phyloP scores from a whole-genome alignment of 2,329 filamentous ascomycete species.

The Helicocarpus griseus region DNA sequence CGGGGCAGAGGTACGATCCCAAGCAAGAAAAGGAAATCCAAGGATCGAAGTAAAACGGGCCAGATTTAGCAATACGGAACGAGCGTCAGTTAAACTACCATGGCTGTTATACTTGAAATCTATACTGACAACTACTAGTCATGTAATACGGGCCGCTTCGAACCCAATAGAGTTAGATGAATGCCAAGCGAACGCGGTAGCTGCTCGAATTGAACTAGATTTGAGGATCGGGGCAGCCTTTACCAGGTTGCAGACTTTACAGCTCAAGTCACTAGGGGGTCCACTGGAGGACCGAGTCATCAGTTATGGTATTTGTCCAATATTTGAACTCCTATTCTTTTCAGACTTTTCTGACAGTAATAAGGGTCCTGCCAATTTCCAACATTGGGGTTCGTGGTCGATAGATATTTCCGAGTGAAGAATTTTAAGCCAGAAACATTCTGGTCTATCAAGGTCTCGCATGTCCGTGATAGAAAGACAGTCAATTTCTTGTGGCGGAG shows the following conservation, averaged over 20 bases:
- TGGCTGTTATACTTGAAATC: slow-evolving; percentile 6
- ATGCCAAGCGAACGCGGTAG: slow-evolving; percentile 75
- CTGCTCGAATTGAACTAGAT: slow-evolving; percentile 84
- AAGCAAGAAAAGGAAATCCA: slow-evolving; percentile 64
- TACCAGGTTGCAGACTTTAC: slow-evolving; percentile 75
- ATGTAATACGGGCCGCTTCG: slow-evolving; percentile 75
- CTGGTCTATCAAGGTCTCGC: slow-evolving; percentile 81
- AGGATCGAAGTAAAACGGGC: slow-evolving; percentile 73
- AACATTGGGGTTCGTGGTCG: slow-evolving; percentile 91
- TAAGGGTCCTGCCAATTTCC: slow-evolving; percentile 89
- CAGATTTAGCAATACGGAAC: slow-evolving; percentile 90
- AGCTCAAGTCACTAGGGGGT: slow-evolving; percentile 61
- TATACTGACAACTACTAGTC: slow-evolving; percentile 41
- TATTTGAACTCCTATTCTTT: not conserved
- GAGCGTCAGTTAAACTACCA: slow-evolving; percentile 50
- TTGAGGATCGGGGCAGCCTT: slow-evolving; percentile 87
- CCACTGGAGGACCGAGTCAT: slow-evolving; percentile 56
- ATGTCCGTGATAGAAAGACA: slow-evolving; percentile 65
- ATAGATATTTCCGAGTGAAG: slow-evolving; percentile 85
- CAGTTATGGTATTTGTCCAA: slow-evolving; percentile 60
- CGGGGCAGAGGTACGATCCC: slow-evolving; percentile 76
- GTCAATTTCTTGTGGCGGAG: slow-evolving; percentile 80
- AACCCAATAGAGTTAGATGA: slow-evolving; percentile 72
- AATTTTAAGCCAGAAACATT: slow-evolving; percentile 90
- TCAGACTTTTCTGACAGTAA: slow-evolving; percentile 7